Evolutionary conservation across 2,329 filamentous ascomycete species (phyloP), one percentile per base, ranked within the genome.

Genomic region (Raffaelea ambrosiae): DNA sequence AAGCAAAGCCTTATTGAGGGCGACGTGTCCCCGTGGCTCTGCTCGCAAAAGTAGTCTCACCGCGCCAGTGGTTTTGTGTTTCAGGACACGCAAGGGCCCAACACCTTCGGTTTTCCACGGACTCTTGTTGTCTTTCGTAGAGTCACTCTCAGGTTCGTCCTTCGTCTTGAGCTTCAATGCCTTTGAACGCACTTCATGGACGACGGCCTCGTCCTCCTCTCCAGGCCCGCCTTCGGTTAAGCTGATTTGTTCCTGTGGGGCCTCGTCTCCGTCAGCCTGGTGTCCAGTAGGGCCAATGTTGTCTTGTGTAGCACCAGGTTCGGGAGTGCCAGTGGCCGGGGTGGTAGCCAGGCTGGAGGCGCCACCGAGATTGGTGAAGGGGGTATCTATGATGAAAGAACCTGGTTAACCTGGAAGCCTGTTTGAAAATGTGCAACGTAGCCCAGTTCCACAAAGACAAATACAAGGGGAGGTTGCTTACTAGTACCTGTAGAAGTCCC

Each of bases 1-100:
- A 31, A 87, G 64, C 43, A 90, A 63, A 19, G 71, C 64, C 55
- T 83, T 78, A 66, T 94, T 94, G 58, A 94, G 68, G 3, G 84
- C 76, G 42, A 91, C 71, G 36, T 84, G 77, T 16, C 88, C 88
- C 53, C 81, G 76, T 0, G 86, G 86, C 54, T 89, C 84, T n/a
- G 79, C 79, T 44, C 88, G 80, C 52, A 90, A 67, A 19, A 94
- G 66, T 41, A 93, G 68, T 38, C 88, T 79, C 4, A 82, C 76
- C 23, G 75, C 72, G 19, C 77, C 79, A 1, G 81, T 86, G 16
- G 74, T 72, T 61, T 86, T 85, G 67, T 91, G 76, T 64, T 84
- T 84, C 52, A 94, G 70, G 14, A 95, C 61, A 36, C 85, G 82
- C 46, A 90, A 67, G 11, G 79, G 75, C 0, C 88, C 88, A 8